Percentiles rank a stretch among this genome's conserved stretches.
These are phyloP conservation scores for Lipomyces sp. DNA, from an alignment of 805 yeast genomes.

Conservation along the genomic window DNA sequence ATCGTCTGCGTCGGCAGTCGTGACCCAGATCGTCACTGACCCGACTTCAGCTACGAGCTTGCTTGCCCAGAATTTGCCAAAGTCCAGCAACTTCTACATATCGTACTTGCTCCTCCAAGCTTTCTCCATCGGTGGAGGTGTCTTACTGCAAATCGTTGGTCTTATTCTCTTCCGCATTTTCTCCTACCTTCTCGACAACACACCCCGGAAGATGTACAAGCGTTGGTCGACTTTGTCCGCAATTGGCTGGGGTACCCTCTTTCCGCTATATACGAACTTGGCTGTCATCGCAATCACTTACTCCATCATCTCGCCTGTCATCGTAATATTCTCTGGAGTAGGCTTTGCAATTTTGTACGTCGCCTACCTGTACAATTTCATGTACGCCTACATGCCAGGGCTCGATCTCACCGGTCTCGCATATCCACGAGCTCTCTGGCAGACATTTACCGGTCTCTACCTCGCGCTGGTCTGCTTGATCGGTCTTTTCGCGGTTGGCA, in stretches of 20 bases:
- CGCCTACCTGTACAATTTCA: constrained; percentile 76
- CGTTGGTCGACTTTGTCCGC: constrained; percentile 66
- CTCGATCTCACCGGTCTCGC: constrained; percentile 79
- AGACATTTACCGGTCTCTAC: constrained; percentile 85
- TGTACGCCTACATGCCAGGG: constrained; percentile 69
- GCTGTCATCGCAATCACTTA: constrained; percentile 74
- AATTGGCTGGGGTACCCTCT: constrained; percentile 80
- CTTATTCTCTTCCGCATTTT: constrained; percentile 72
- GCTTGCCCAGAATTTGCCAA: constrained; percentile 79
- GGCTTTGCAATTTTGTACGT: constrained; percentile 75
- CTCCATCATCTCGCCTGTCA: constrained; percentile 84
- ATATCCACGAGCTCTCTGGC: constrained; percentile 88
- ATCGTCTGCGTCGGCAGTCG: constrained; percentile 79
- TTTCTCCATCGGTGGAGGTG: constrained; percentile 73
- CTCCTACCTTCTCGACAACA: constrained; percentile 73
- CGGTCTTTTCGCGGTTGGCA: constrained; percentile 86
- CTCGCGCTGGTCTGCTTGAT: constrained; percentile 83
- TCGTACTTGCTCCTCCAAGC: constrained; percentile 83
- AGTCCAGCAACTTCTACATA: constrained; percentile 88
- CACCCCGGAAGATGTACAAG: constrained; percentile 92
- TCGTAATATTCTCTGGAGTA: constrained; percentile 70
- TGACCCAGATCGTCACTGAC: constrained; percentile 68
- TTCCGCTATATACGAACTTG: constrained; percentile 77
- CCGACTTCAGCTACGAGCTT: constrained; percentile 76
- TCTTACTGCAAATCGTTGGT: constrained; percentile 73